A percentile compares a stretch with the other conserved stretches of the same genome.
Conservation (phyloP, 352 stramenopile species). For the Globisporangium sylvaticum region DNA sequence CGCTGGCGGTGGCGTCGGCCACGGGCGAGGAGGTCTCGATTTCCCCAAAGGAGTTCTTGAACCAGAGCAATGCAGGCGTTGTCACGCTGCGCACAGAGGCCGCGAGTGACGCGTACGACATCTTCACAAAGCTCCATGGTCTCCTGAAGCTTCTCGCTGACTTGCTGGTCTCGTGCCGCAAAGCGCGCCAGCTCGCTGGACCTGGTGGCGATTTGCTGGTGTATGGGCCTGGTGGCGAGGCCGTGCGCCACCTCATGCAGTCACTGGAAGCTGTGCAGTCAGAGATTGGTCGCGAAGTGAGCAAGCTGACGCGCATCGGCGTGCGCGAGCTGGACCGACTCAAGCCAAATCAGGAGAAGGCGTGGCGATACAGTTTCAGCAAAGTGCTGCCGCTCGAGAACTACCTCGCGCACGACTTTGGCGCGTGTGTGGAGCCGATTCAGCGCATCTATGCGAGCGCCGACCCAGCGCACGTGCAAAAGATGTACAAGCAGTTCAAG, state of each 20-base stretch:
- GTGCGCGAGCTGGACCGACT: constrained; percentile 81
- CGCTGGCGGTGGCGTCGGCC: constrained; percentile 29
- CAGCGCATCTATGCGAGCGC: constrained; percentile 85
- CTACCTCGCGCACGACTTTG: constrained; percentile 82
- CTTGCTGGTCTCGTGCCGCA: constrained; percentile 79
- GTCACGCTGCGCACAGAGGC: constrained; percentile 64
- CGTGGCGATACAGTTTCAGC: constrained; percentile 82
- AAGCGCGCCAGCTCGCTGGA: constrained; percentile 73
- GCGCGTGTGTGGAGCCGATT: constrained; percentile 77
- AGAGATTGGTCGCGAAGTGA: constrained; percentile 77
- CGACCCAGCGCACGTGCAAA: constrained; percentile 75
- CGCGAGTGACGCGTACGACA: constrained; percentile 52
- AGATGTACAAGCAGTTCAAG: constrained; percentile 86
- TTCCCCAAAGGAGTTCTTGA: constrained; percentile 59
- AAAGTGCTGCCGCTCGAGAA: constrained; percentile 81
- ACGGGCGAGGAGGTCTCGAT: constrained; percentile 40
- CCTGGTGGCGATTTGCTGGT: constrained; percentile 80
- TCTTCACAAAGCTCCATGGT: constrained; percentile 72
- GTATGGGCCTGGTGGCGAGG: constrained; percentile 78
- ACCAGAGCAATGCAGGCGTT: constrained; percentile 70
- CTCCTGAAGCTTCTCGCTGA: constrained; percentile 80
- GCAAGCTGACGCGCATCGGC: constrained; percentile 72
- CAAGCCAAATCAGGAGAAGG: constrained; percentile 84
- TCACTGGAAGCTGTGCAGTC: constrained; percentile 74
- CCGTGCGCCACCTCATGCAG: constrained; percentile 79